phyloP scores from a whole-genome alignment of 2,329 filamentous ascomycete genomes.

The Monilinia vaccinii-corymbosi region DNA sequence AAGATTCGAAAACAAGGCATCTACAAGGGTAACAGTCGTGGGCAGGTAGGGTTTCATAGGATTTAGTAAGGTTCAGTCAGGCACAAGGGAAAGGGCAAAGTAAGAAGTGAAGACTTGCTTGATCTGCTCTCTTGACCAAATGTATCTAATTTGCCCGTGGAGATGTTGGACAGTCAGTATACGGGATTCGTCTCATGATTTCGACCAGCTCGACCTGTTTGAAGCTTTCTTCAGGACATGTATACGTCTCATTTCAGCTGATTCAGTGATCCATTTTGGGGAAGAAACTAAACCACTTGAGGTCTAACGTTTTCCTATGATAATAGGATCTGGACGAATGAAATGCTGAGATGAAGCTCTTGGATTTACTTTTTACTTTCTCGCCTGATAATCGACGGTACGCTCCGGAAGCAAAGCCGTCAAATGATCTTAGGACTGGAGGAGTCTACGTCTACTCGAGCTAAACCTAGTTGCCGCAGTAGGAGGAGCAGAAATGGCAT shows the following conservation, averaged over 20 bases:
- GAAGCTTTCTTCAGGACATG: background rate
- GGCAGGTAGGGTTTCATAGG: background rate
- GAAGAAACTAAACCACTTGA: background rate
- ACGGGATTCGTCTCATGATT: conserved; percentile 1
- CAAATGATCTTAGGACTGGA: conserved; percentile 1
- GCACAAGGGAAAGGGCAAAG: background rate
- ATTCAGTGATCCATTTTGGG: background rate
- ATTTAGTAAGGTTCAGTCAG: background rate
- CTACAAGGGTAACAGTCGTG: background rate
- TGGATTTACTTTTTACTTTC: background rate
- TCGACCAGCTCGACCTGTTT: background rate
- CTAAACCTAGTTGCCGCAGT: background rate
- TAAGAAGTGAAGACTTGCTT: background rate
- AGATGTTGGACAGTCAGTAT: background rate
- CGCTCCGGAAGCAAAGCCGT: conserved; percentile 2
- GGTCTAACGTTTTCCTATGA: conserved; percentile 1
- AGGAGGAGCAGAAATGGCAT: background rate
- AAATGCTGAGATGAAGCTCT: background rate
- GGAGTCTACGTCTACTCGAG: background rate
- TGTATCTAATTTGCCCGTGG: background rate
- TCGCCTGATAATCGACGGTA: background rate
- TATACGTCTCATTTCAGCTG: conserved; percentile 5
- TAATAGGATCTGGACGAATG: background rate
- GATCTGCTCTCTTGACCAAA: background rate
- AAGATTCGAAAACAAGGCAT: background rate